Conservation (phyloP, 2,329 filamentous ascomycete species). For the Lachnellula arida region DNA sequence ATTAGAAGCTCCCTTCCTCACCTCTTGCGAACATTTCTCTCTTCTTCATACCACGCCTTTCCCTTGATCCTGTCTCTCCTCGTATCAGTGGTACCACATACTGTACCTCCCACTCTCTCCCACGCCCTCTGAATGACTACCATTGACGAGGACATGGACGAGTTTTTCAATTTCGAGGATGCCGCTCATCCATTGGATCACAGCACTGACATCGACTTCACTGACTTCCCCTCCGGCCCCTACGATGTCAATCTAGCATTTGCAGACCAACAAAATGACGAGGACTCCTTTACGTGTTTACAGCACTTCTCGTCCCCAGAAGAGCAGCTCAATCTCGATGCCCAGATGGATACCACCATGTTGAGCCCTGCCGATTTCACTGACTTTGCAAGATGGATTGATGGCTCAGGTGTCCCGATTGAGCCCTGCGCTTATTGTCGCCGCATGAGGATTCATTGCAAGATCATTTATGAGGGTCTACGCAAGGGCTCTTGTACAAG, state of each 20-base stretch:
- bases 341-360: conserved; percentile 30
- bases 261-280: conserved; percentile 52
- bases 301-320: conserved; percentile 48
- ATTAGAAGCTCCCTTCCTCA: background rate
- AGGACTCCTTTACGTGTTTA: conserved; percentile 55
- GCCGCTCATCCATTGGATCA: conserved; percentile 31
- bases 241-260: conserved; percentile 49
- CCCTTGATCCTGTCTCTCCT: conserved; percentile 10
- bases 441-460: conserved; percentile 52
- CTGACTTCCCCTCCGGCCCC: conserved; percentile 24
- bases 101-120: background rate
- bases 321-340: conserved; percentile 32
- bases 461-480: conserved; percentile 54
- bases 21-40: background rate
- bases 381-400: conserved; percentile 32
- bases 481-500: conserved; percentile 58
- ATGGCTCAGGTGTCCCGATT: conserved; percentile 25
- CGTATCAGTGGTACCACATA: background rate
- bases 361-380: conserved; percentile 41
- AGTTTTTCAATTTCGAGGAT: conserved; percentile 60
- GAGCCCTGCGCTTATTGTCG: conserved; percentile 49
- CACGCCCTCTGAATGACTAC: conserved; percentile 34
- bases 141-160: conserved; percentile 47
- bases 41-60: conserved; percentile 17
- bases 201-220: conserved; percentile 12